Percentiles rank a stretch among this genome's conserved stretches.
Evolutionary conservation across 768 basidiomycete species (phyloP).

Genomic region (Trichaptum fuscoviolaceum): DNA sequence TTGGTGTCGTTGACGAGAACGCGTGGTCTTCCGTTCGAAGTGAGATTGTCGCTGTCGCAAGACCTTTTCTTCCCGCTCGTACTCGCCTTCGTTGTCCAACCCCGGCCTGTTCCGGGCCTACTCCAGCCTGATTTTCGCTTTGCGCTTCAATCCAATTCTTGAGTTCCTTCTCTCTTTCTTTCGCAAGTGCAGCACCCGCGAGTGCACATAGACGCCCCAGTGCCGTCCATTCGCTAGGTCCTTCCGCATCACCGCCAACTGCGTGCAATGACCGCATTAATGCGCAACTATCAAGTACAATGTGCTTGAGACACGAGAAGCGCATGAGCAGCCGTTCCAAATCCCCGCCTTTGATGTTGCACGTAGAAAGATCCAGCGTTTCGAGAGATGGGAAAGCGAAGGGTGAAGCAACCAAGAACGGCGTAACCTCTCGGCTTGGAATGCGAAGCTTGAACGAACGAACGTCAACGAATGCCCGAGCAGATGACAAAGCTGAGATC

Average conservation of each 20-base stretch:
- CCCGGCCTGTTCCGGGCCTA: not conserved
- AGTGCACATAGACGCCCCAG: conserved; percentile 60
- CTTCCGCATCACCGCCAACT: conserved; percentile 38
- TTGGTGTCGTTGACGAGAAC: conserved; percentile 13
- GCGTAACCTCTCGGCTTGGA: conserved; percentile 16
- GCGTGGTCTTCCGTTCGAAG: conserved; percentile 31
- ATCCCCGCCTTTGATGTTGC: conserved; percentile 46
- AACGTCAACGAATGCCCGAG: conserved; percentile 71
- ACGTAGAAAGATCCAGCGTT: conserved; percentile 75
- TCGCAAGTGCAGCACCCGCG: conserved; percentile 54
- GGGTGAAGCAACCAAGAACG: conserved; percentile 8
- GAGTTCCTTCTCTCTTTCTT: conserved; percentile 61
- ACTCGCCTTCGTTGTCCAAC: conserved; percentile 9
- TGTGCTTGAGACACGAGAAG: conserved; percentile 48
- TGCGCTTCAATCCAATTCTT: conserved; percentile 41
- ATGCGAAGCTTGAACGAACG: conserved; percentile 34
- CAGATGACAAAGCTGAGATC: conserved; percentile 44
- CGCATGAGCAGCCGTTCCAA: conserved; percentile 48
- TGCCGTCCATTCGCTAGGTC: conserved; percentile 51
- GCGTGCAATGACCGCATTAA: conserved; percentile 31
- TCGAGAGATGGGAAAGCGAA: conserved; percentile 40
- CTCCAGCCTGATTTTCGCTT: not conserved
- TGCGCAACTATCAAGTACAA: conserved; percentile 68
- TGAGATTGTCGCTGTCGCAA: conserved; percentile 65
- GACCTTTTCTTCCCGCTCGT: conserved; percentile 47